Percentiles rank a stretch among this genome's conserved stretches.
These are phyloP conservation scores for Dendrobium catenatum DNA, from an alignment of 106 monocot genomes.

Conservation along the genomic window DNA sequence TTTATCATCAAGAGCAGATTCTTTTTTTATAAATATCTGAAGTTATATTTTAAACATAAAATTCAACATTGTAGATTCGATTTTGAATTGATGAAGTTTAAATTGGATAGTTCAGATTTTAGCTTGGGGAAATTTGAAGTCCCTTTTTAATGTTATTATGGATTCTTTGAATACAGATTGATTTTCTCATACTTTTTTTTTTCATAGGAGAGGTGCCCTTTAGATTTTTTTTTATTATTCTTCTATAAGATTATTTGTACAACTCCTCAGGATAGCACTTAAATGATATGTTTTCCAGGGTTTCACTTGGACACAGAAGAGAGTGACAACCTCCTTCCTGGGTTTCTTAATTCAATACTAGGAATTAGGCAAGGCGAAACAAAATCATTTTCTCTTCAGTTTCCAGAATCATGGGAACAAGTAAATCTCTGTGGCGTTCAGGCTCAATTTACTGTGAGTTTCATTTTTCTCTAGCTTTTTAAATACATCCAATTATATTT, in stretches of 20 bases:
- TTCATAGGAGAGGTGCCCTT: background rate
- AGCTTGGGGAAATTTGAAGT: too few species aligned
- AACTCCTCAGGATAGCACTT: background rate
- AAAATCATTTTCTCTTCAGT: slow-evolving; percentile 66
- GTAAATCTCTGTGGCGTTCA: slow-evolving; percentile 74
- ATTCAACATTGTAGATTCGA: too few species aligned
- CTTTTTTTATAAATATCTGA: too few species aligned
- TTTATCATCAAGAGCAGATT: too few species aligned
- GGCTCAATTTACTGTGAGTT: slow-evolving; percentile 89
- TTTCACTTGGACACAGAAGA: slow-evolving; percentile 97
- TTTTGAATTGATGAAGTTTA: too few species aligned
- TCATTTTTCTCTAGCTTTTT: background rate
- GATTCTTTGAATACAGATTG: background rate
- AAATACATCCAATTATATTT: background rate
- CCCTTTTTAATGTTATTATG: too few species aligned
- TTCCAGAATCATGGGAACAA: slow-evolving; percentile 91
- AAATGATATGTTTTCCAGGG: slow-evolving; percentile 30
- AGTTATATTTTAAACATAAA: too few species aligned
- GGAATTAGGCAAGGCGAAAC: slow-evolving; percentile 89
- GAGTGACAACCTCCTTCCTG: slow-evolving; percentile 71
- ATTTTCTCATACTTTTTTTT: background rate
- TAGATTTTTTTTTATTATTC: background rate
- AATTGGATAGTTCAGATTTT: too few species aligned
- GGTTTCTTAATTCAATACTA: slow-evolving; percentile 78
- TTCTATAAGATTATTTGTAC: background rate